Evolutionary conservation across 352 stramenopile species (phyloP).

Genomic region (Pythium phragmitis): DNA sequence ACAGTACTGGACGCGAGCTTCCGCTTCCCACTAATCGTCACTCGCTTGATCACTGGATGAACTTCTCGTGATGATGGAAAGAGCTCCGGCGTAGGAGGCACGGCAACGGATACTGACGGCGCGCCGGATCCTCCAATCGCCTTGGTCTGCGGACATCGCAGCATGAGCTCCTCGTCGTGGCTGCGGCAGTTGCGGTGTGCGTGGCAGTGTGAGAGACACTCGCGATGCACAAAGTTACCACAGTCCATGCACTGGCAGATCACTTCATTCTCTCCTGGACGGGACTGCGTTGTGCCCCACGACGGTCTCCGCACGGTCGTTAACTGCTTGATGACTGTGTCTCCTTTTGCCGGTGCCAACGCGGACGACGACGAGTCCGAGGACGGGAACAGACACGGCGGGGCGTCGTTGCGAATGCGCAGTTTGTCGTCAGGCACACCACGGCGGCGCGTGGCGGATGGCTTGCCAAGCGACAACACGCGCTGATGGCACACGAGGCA

Average conservation of each 20-base stretch:
- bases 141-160: conserved; percentile 31
- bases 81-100: conserved; percentile 19
- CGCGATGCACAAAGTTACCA: conserved; percentile 50
- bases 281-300: conserved; percentile 5
- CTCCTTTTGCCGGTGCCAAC: conserved; percentile 7
- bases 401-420: background rate
- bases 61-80: conserved; percentile 3
- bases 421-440: conserved; percentile 2
- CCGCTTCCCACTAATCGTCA: conserved; percentile 5
- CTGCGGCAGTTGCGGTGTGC: conserved; percentile 43
- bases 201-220: conserved; percentile 52
- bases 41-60: conserved; percentile 16
- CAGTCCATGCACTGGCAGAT: conserved; percentile 63
- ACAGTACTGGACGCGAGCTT: conserved; percentile 21
- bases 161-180: conserved; percentile 33
- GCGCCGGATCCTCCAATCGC: background rate
- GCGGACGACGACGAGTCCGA: background rate
- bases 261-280: background rate
- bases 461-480: conserved; percentile 36
- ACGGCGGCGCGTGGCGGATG: background rate
- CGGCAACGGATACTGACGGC: background rate
- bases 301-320: conserved; percentile 8
- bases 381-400: conserved; percentile 14
- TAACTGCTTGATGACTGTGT: conserved; percentile 4
- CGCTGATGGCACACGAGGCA: conserved; percentile 55